phyloP scores from a whole-genome alignment of 2,329 filamentous ascomycete genomes.

The Fusarium nodosum region DNA sequence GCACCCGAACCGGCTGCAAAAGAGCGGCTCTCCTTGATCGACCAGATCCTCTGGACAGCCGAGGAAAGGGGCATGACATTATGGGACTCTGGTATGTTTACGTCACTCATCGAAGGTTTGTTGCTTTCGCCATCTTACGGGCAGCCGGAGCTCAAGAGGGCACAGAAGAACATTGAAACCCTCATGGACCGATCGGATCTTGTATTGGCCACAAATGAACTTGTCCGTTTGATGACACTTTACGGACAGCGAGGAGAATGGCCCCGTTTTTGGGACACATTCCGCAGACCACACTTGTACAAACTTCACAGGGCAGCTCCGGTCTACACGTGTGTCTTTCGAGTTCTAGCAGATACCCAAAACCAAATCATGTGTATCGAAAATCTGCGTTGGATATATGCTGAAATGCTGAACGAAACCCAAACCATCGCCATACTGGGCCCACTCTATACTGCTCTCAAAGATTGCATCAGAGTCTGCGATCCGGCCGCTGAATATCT shows the following conservation, averaged over 20 bases:
- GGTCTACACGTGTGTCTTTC: conserved; percentile 69
- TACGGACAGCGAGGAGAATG: conserved; percentile 65
- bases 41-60: conserved; percentile 61
- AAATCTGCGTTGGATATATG: conserved; percentile 66
- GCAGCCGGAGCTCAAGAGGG: conserved; percentile 52
- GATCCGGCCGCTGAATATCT: conserved; percentile 61
- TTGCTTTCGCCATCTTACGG: conserved; percentile 52
- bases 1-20: conserved; percentile 42
- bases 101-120: conserved; percentile 60
- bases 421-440: conserved; percentile 62
- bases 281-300: conserved; percentile 67
- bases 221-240: conserved; percentile 59
- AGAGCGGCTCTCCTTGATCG: conserved; percentile 56
- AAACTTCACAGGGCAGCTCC: conserved; percentile 61
- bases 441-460: conserved; percentile 62
- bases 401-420: conserved; percentile 70
- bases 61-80: conserved; percentile 61
- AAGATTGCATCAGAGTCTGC: conserved; percentile 67
- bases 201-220: conserved; percentile 58
- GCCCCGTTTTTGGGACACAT: conserved; percentile 71
- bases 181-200: conserved; percentile 58
- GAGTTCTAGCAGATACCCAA: conserved; percentile 60
- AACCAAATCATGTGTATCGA: conserved; percentile 61
- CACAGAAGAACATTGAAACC: conserved; percentile 61
- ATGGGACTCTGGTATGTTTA: conserved; percentile 63